Evolutionary conservation across 139 green algal genomes (phyloP), one percentile per base, ranked within the genome.

Genomic region (Gonium pectorale): DNA sequence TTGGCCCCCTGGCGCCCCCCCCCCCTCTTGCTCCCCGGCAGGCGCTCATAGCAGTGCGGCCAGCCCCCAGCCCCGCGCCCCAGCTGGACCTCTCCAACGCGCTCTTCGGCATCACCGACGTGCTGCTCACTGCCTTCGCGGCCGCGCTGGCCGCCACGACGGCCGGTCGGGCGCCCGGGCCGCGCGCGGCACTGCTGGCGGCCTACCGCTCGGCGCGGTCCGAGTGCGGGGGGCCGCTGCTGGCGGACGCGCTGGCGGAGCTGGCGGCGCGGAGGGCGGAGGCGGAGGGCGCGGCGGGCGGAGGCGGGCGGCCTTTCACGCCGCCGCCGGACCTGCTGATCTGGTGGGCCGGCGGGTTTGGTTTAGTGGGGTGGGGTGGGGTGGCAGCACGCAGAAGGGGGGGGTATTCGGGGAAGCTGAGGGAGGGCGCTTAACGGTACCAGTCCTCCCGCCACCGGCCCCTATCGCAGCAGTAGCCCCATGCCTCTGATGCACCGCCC

Each of bases 121-220:
- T 90, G 59, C 81, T 90, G 86, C 72, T 90, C 4, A 60, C 74
- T 1, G 72, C 37, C 21, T 84, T 71, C 59, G 54, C 86, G 2
- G 43, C 81, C 11, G 80, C 67, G 5, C 49, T 86, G n/a, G 56
- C 73, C 3, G 79, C 79, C 56, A 78, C 2, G 44, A 6, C 73
- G n/a, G n/a, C n/a, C n/a, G n/a, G 38, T 31, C 67, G 43, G 33
- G 44, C 33, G 24, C 56, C 46, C 7, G 31, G 19, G 38, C 2
- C 3, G 27, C 59, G 74, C 38, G 59, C 59, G 4, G 44, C 41
- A 0, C 71, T 87, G 37, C 19, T 89, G 43, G 68, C 26, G 6
- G 67, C 43, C 27, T 89, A 90, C 63, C 63, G 80, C 0, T 41
- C 44, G 33, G 79, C 66, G 11, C 86, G 86, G 3, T 27, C 4